These are phyloP conservation scores for Ganoderma boninense DNA, from an alignment of 1,284 basidiomycete species.

Conservation along the genomic window DNA sequence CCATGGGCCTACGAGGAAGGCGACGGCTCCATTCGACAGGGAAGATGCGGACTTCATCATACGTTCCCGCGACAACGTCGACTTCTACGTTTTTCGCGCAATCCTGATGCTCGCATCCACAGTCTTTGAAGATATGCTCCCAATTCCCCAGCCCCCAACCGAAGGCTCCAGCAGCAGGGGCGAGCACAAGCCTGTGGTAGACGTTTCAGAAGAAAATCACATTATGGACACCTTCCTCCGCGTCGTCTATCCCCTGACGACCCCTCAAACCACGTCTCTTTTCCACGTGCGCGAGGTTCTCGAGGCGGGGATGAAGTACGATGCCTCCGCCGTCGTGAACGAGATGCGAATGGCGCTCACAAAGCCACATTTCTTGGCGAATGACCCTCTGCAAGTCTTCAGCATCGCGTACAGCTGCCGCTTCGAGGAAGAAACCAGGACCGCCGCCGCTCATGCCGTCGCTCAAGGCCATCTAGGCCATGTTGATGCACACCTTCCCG, in stretches of 20 bases:
- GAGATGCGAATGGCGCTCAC: constrained; percentile 1
- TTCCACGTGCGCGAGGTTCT: not conserved
- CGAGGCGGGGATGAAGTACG: not conserved
- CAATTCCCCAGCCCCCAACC: constrained; percentile 19
- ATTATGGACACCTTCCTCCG: not conserved
- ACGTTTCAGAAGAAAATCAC: not conserved
- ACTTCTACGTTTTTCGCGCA: constrained; percentile 30
- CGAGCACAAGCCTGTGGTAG: not conserved
- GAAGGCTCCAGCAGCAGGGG: not conserved
- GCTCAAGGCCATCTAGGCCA: not conserved
- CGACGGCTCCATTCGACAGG: constrained; percentile 14
- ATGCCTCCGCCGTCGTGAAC: not conserved
- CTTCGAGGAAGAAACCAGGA: not conserved
- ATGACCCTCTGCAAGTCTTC: not conserved
- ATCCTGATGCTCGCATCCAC: constrained; percentile 35
- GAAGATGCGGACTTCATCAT: constrained; percentile 41
- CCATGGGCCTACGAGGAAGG: not conserved
- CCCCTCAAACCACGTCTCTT: not conserved
- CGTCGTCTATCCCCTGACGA: not conserved
- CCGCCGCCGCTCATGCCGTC: not conserved
- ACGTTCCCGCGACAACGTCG: constrained; percentile 35
- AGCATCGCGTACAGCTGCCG: not conserved
- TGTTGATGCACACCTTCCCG: not conserved
- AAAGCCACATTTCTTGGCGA: not conserved
- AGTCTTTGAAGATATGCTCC: constrained; percentile 24